Evolutionary conservation across 495 filamentous ascomycete genomes (phyloP).

Genomic region (Penicillium soppii): DNA sequence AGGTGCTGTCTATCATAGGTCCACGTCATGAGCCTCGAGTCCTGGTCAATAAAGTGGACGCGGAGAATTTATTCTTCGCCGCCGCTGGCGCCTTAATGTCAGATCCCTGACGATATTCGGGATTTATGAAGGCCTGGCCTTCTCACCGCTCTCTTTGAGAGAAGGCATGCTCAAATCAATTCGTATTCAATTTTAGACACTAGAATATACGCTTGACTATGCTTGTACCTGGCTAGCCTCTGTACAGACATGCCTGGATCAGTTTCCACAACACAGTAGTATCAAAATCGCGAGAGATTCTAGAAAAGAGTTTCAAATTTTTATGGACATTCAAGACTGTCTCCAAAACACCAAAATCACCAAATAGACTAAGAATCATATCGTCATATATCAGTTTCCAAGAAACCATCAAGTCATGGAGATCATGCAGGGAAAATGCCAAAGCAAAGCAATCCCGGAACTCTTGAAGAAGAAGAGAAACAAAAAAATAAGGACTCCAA

Average conservation of each 20-base stretch:
- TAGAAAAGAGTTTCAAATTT: slow-evolving; percentile 3
- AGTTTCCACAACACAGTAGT: too few relatives aligned
- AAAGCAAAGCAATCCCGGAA: slow-evolving; percentile 3
- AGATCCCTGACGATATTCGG: background rate
- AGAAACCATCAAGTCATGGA: slow-evolving; percentile 8
- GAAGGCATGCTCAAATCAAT: too few relatives aligned
- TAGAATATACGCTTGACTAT: too few relatives aligned
- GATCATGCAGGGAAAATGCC: slow-evolving; percentile 4
- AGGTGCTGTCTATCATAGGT: too few relatives aligned
- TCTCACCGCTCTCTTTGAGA: too few relatives aligned
- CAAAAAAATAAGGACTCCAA: background rate
- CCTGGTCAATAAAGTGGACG: background rate
- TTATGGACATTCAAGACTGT: background rate
- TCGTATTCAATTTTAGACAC: too few relatives aligned
- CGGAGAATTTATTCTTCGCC: background rate
- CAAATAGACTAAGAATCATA: slow-evolving; percentile 4
- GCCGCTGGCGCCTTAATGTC: background rate
- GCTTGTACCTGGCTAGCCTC: too few relatives aligned
- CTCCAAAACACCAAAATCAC: background rate
- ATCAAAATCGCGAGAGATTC: too few relatives aligned
- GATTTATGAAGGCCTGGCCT: background rate
- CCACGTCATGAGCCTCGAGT: too few relatives aligned
- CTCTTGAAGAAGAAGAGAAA: background rate
- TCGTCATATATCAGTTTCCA: background rate
- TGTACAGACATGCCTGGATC: too few relatives aligned